Conservation (phyloP, 129 eudicot genomes). For the Daucus carota region DH1_v3.0 NC_030386.2:33841501-33842000, state of each 20-base stretch:
- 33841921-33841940: no score
- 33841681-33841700: not conserved
- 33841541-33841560: not conserved
- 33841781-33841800: not conserved
- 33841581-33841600: not conserved
- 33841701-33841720: no score
- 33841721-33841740: not conserved
- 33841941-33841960: no score
- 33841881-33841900: no score
- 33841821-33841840: no score
- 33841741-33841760: no score
- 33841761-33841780: no score
- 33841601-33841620: constrained; percentile 1
- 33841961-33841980: no score
- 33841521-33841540: not conserved
- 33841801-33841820: not conserved
- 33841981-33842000: no score
- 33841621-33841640: not conserved
- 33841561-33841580: not conserved
- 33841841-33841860: no score
- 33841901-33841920: no score
- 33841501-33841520: not conserved
- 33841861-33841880: no score
- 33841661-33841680: not conserved
- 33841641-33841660: not conserved